phyloP scores from a whole-genome alignment of 345 rosid species.

The Litchi chinensis region DNA sequence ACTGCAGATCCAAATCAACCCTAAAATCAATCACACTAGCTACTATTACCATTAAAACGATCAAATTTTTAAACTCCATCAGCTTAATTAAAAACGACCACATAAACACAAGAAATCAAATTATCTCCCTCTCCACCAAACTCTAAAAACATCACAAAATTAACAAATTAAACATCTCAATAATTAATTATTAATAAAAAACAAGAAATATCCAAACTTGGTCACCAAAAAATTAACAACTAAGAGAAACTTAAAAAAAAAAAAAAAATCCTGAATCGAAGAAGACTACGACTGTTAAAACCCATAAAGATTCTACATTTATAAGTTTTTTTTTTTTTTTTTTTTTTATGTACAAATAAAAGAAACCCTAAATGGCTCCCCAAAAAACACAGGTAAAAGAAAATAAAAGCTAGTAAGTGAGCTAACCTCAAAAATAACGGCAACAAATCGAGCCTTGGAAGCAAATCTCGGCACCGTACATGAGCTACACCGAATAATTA shows the following conservation, averaged over 20 bases:
- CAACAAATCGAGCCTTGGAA: conserved; percentile 53
- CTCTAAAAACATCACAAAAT: neutral
- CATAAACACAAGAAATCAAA: conserved; percentile 10
- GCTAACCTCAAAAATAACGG: conserved; percentile 59
- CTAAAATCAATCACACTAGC: conserved; percentile 10
- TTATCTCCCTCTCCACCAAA: neutral
- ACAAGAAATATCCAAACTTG: conserved; percentile 13
- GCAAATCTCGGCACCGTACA: conserved; percentile 31
- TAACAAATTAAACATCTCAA: conserved; percentile 9
- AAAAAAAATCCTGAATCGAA: neutral
- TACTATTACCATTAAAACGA: conserved; percentile 22
- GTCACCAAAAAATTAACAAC: neutral
- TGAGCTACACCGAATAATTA: conserved; percentile 37
- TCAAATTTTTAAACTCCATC: conserved; percentile 6
- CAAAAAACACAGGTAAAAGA: neutral
- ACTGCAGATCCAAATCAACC: conserved; percentile 27
- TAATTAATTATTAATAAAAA: neutral
- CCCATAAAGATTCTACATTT: conserved; percentile 12
- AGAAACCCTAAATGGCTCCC: conserved; percentile 34
- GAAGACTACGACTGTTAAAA: conserved; percentile 14
- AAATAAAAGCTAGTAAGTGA: conserved; percentile 19
- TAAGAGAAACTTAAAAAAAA: neutral
- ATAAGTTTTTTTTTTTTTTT: neutral
- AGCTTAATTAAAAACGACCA: conserved; percentile 20
- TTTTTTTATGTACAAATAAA: neutral